Evolutionary conservation across 495 filamentous ascomycete species (phyloP).

Genomic region (Penicillium bovifimosum): DNA sequence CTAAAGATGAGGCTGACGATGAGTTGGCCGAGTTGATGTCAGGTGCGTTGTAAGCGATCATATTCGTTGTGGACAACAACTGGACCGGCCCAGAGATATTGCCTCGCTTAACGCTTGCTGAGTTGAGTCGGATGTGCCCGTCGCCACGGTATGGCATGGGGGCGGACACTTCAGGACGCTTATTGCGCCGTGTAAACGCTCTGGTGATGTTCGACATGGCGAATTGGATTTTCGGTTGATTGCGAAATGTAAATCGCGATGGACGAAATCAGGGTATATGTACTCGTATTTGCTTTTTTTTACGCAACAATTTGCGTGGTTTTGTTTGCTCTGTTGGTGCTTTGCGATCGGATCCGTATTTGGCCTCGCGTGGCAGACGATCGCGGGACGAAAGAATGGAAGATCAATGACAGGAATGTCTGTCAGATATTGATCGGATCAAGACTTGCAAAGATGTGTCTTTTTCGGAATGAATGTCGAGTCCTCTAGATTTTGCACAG

Average conservation of each 20-base stretch:
- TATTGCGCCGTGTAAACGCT: slow-evolving; percentile 60
- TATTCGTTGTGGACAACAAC: slow-evolving; percentile 90
- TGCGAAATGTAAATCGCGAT: background rate
- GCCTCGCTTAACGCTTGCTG: slow-evolving; percentile 46
- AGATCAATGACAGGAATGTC: slow-evolving; percentile 30
- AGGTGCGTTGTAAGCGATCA: slow-evolving; percentile 90
- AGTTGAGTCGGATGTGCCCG: slow-evolving; percentile 41
- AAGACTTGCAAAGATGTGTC: slow-evolving; percentile 5
- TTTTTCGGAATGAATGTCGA: slow-evolving; percentile 21
- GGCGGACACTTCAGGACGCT: slow-evolving; percentile 45
- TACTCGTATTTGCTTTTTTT: background rate
- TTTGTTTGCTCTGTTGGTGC: slow-evolving; percentile 7
- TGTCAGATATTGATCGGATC: slow-evolving; percentile 21
- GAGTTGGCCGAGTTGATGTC: slow-evolving; percentile 57
- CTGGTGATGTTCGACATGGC: slow-evolving; percentile 50
- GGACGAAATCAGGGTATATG: background rate
- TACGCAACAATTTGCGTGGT: background rate
- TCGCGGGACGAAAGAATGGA: slow-evolving; percentile 27
- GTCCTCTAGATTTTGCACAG: slow-evolving; percentile 22
- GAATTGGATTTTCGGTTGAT: slow-evolving; percentile 4
- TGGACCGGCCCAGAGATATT: slow-evolving; percentile 86
- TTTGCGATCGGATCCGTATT: slow-evolving; percentile 3
- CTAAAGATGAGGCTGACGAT: slow-evolving; percentile 51
- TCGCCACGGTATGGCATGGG: slow-evolving; percentile 45
- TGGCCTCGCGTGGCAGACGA: slow-evolving; percentile 30